phyloP scores from a whole-genome alignment of 2,329 filamentous ascomycete species.

The Colletotrichum euphorbiae region DNA sequence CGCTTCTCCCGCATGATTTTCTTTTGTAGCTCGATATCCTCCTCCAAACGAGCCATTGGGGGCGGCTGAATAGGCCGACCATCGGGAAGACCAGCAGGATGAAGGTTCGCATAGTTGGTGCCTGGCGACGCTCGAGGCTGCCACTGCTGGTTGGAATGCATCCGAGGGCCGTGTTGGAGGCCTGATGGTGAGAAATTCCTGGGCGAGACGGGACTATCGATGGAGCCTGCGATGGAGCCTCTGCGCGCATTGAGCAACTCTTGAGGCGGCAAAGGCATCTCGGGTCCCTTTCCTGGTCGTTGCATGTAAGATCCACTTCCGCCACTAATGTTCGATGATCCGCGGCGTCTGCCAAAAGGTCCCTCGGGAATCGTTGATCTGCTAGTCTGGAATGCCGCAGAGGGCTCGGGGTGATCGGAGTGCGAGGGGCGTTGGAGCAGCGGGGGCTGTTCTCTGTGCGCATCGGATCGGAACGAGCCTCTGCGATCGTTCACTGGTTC shows the following conservation, averaged over 20 bases:
- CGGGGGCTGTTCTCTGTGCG: slow-evolving; percentile 76
- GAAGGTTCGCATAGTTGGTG: slow-evolving; percentile 53
- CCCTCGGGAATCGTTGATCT: slow-evolving; percentile 72
- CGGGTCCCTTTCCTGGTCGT: slow-evolving; percentile 61
- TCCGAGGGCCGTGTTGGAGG: slow-evolving; percentile 46
- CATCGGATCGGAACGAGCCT: slow-evolving; percentile 75
- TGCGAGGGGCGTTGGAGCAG: slow-evolving; percentile 80
- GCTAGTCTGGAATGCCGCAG: slow-evolving; percentile 85
- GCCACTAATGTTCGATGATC: slow-evolving; percentile 92
- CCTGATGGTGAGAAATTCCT: slow-evolving; percentile 55
- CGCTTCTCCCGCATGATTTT: slow-evolving; percentile 79
- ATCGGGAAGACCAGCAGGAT: slow-evolving; percentile 48
- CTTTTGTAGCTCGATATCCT: slow-evolving; percentile 73
- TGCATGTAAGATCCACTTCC: slow-evolving; percentile 79
- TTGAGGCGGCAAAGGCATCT: slow-evolving; percentile 54
- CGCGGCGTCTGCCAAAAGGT: slow-evolving; percentile 79
- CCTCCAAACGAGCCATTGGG: slow-evolving; percentile 53
- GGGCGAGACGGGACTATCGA: slow-evolving; percentile 64
- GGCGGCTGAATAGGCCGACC: slow-evolving; percentile 46
- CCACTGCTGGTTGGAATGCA: slow-evolving; percentile 38
- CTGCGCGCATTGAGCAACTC: slow-evolving; percentile 60
- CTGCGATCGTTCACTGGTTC: slow-evolving; percentile 88
- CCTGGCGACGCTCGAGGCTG: slow-evolving; percentile 57
- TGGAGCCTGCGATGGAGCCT: slow-evolving; percentile 61
- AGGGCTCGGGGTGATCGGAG: slow-evolving; percentile 80